A percentile compares a stretch with the other conserved stretches of the same genome.
These are phyloP conservation scores for Chaetomium olivaceum DNA, from an alignment of 2,329 filamentous ascomycete species.

Conservation along the genomic window DNA sequence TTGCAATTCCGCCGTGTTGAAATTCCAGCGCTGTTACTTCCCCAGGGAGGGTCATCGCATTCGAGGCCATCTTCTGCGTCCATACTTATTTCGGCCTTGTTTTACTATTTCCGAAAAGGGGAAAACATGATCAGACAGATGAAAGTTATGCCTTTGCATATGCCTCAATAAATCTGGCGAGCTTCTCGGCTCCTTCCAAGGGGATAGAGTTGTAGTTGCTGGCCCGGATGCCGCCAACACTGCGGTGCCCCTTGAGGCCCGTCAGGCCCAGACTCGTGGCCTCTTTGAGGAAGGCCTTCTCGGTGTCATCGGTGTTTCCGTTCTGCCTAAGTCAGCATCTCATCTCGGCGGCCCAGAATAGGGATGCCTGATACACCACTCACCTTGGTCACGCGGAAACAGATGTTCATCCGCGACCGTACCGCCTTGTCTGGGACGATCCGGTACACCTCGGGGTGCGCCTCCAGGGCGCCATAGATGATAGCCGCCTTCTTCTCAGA, in stretches of 20 bases:
- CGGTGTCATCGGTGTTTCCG: slow-evolving; percentile 65
- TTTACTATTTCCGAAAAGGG: not conserved
- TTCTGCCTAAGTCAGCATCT: slow-evolving; percentile 34
- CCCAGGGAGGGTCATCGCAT: no score
- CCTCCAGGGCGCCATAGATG: slow-evolving; percentile 78
- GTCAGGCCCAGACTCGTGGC: slow-evolving; percentile 68
- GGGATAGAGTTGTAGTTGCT: slow-evolving; percentile 89
- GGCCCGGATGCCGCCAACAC: slow-evolving; percentile 80
- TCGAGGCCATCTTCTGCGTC: no score
- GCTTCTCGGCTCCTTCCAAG: slow-evolving; percentile 64
- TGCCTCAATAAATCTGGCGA: slow-evolving; percentile 60
- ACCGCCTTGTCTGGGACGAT: slow-evolving; percentile 73
- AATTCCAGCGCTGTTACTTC: no score
- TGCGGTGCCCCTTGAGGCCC: slow-evolving; percentile 86
- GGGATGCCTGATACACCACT: slow-evolving; percentile 14
- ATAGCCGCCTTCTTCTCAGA: slow-evolving; percentile 72
- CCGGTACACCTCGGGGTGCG: slow-evolving; percentile 69
- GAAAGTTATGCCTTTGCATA: slow-evolving; percentile 48
- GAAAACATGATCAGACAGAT: not conserved
- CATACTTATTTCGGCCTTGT: not conserved
- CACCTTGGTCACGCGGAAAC: slow-evolving; percentile 70
- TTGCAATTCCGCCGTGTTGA: not conserved
- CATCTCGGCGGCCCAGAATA: not conserved
- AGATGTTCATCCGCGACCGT: slow-evolving; percentile 92
- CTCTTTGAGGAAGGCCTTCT: slow-evolving; percentile 77